Conservation (phyloP, 2,329 filamentous ascomycete species). For the Arachnomyces sp. region DNA sequence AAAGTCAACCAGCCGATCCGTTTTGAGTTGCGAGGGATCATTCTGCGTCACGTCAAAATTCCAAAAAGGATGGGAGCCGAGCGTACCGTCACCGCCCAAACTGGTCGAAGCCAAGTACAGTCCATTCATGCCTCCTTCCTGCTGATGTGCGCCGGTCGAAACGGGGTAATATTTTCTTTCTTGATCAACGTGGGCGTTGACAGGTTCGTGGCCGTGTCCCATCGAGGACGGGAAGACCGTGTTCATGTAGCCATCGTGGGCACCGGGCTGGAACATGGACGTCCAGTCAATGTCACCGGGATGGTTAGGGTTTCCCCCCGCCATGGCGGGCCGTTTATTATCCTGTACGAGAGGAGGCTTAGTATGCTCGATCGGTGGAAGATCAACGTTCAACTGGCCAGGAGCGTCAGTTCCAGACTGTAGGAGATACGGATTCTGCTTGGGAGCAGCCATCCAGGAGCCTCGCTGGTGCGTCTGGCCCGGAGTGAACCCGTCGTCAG, state of each 20-base stretch:
- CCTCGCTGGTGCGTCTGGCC: conserved; percentile 32
- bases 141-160: conserved; percentile 34
- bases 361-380: conserved; percentile 35
- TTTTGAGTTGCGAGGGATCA: conserved; percentile 36
- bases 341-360: conserved; percentile 34
- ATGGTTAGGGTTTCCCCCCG: conserved; percentile 52
- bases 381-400: conserved; percentile 38
- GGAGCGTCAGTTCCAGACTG: conserved; percentile 34
- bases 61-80: conserved; percentile 37
- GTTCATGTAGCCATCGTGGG: conserved; percentile 59
- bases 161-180: conserved; percentile 48
- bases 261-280: conserved; percentile 68
- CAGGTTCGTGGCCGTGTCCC: conserved; percentile 61
- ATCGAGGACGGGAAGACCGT: conserved; percentile 57
- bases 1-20: conserved; percentile 48
- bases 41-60: conserved; percentile 45
- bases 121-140: conserved; percentile 40
- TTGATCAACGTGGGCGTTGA: conserved; percentile 57
- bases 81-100: conserved; percentile 40
- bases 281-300: conserved; percentile 61
- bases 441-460: conserved; percentile 38
- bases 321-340: conserved; percentile 49
- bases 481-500: conserved; percentile 28
- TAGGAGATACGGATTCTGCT: conserved; percentile 38
- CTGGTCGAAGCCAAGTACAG: conserved; percentile 42